phyloP scores from a whole-genome alignment of 2,329 filamentous ascomycete species.

The Ascochyta pisi region DNA sequence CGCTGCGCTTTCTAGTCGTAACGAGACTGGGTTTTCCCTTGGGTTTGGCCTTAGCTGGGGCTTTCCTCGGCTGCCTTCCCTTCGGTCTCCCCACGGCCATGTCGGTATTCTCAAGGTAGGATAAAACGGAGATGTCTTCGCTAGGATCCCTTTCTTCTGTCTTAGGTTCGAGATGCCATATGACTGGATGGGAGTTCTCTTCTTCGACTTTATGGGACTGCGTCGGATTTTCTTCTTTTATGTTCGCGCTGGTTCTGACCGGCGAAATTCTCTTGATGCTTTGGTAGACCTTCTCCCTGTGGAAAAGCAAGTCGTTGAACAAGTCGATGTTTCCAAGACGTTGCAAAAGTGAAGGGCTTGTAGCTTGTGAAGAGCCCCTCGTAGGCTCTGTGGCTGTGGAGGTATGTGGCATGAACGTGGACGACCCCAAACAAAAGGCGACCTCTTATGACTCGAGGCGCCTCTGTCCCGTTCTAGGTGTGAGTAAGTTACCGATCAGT shows the following conservation, averaged over 20 bases:
- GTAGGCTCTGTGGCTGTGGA: too few relatives aligned
- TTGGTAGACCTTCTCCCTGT: constrained; percentile 11
- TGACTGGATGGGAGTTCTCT: background rate
- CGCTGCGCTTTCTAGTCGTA: background rate
- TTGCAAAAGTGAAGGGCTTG: background rate
- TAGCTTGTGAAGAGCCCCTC: background rate
- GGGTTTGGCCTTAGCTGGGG: background rate
- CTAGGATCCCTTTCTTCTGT: background rate
- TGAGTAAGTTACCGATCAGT: too few relatives aligned
- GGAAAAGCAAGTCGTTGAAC: constrained; percentile 15
- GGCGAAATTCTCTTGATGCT: background rate
- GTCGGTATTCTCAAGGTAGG: background rate
- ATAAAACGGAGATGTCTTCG: background rate
- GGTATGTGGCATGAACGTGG: background rate
- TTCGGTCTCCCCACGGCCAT: background rate
- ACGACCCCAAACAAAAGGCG: too few relatives aligned
- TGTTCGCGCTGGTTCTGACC: background rate
- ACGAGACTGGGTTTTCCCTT: background rate
- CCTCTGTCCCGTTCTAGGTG: too few relatives aligned
- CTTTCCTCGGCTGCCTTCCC: background rate
- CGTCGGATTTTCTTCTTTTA: background rate
- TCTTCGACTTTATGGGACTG: too few relatives aligned
- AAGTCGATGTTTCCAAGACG: background rate
- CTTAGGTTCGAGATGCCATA: background rate
- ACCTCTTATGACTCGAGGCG: too few relatives aligned